A percentile compares a stretch with the other conserved stretches of the same genome.
These are phyloP conservation scores for Clausena lansium DNA, from an alignment of 345 rosid species.

Conservation along the genomic window DNA sequence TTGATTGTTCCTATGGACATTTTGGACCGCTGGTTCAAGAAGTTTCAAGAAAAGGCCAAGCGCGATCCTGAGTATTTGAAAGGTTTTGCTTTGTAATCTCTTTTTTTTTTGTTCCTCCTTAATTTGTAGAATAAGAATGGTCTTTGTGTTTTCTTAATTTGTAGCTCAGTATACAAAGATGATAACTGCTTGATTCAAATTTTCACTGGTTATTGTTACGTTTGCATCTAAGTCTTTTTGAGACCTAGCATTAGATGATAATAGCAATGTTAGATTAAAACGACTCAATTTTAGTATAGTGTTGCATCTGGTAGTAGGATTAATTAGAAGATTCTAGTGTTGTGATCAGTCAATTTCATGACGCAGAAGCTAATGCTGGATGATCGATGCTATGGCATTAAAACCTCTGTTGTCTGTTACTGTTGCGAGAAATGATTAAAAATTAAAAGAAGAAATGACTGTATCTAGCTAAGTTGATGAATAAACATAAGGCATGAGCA, in stretches of 20 bases:
- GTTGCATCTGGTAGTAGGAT: neutral
- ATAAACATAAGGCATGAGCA: neutral
- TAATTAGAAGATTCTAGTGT: too few relatives aligned
- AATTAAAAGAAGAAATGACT: neutral
- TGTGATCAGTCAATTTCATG: too few relatives aligned
- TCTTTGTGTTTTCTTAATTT: neutral
- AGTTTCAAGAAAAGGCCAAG: constrained; percentile 88
- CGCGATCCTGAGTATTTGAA: constrained; percentile 87
- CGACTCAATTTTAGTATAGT: too few relatives aligned
- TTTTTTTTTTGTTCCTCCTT: too few relatives aligned
- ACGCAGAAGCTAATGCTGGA: neutral
- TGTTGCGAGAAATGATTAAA: neutral
- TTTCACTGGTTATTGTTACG: too few relatives aligned
- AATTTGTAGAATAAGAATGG: neutral
- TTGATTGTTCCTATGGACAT: constrained; percentile 95
- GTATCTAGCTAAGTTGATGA: neutral
- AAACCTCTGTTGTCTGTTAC: neutral
- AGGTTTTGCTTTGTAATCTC: constrained; percentile 55
- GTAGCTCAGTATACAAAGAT: too few relatives aligned
- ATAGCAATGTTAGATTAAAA: neutral
- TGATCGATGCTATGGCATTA: neutral
- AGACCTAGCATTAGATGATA: neutral
- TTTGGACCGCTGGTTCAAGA: constrained; percentile 93
- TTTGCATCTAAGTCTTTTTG: neutral
- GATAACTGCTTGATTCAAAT: neutral